Evolutionary conservation across 2,329 filamentous ascomycete species (phyloP).

Genomic region (Scedosporium dehoogii): DNA sequence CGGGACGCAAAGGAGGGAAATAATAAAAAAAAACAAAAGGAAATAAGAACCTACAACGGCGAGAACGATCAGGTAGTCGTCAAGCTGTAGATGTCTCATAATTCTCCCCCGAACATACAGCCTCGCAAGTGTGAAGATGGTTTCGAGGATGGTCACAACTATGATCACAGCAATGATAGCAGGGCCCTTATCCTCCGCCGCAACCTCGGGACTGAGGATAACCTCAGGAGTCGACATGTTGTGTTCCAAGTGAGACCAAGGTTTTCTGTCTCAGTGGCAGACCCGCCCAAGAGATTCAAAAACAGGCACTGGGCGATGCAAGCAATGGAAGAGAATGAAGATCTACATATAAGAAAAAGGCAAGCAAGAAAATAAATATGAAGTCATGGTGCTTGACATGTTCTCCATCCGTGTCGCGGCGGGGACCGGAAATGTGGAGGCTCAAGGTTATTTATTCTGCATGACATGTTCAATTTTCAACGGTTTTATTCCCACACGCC

Average conservation of each 20-base stretch:
- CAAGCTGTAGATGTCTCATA: constrained; percentile 9
- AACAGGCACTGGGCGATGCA: background rate
- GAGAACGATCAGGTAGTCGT: constrained; percentile 12
- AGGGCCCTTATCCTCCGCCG: constrained; percentile 11
- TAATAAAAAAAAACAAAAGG: background rate
- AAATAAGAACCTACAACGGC: constrained; percentile 2
- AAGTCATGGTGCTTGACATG: no score
- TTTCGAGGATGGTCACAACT: constrained; percentile 10
- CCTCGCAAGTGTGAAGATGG: constrained; percentile 10
- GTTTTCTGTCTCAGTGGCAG: background rate
- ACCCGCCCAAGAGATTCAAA: background rate
- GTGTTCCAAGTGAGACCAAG: background rate
- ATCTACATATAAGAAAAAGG: no score
- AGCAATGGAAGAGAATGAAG: no score
- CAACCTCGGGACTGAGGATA: background rate
- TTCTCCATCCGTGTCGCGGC: no score
- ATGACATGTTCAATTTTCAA: no score
- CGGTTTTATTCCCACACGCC: no score
- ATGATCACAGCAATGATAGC: constrained; percentile 11
- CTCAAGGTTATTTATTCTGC: no score
- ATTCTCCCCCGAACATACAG: constrained; percentile 10
- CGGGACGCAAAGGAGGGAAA: no score
- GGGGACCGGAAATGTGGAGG: no score
- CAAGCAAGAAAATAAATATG: no score
- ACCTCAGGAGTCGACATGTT: background rate